Evolutionary conservation across 2,329 filamentous ascomycete genomes (phyloP).

Genomic region (Aureobasidium melanogenum): DNA sequence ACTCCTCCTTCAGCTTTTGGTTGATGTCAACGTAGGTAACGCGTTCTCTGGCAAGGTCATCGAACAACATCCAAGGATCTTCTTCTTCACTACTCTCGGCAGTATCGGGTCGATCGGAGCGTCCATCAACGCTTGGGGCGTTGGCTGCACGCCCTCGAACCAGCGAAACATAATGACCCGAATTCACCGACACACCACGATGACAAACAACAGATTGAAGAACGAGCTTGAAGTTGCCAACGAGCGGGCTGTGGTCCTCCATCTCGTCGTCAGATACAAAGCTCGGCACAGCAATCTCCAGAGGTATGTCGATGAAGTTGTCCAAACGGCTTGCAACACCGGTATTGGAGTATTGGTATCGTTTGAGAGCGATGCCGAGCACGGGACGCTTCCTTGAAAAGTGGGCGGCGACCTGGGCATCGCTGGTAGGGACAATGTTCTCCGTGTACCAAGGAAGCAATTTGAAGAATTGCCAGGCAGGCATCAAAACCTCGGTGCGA

Average conservation of each 20-base stretch:
- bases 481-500: slow-evolving; percentile 81
- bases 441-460: slow-evolving; percentile 87
- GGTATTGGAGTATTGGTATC: slow-evolving; percentile 66
- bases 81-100: slow-evolving; percentile 50
- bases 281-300: slow-evolving; percentile 73
- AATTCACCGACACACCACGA: slow-evolving; percentile 73
- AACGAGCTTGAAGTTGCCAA: slow-evolving; percentile 86
- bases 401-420: slow-evolving; percentile 79
- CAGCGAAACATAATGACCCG: slow-evolving; percentile 85
- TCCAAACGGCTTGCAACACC: slow-evolving; percentile 64
- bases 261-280: slow-evolving; percentile 77
- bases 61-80: slow-evolving; percentile 82
- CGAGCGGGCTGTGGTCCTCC: slow-evolving; percentile 57
- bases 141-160: slow-evolving; percentile 58
- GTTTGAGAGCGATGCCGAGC: slow-evolving; percentile 84
- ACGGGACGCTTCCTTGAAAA: slow-evolving; percentile 77
- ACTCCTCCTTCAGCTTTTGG: slow-evolving; percentile 70
- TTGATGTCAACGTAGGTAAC: slow-evolving; percentile 72
- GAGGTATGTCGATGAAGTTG: slow-evolving; percentile 84
- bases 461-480: slow-evolving; percentile 95
- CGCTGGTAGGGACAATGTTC: slow-evolving; percentile 48
- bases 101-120: slow-evolving; percentile 31
- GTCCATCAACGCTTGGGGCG: slow-evolving; percentile 33
- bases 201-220: slow-evolving; percentile 91
- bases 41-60: slow-evolving; percentile 69